These are phyloP conservation scores for Backusella luteola DNA, from an alignment of 192 early-diverging fungal genomes.

Conservation along the genomic window DNA sequence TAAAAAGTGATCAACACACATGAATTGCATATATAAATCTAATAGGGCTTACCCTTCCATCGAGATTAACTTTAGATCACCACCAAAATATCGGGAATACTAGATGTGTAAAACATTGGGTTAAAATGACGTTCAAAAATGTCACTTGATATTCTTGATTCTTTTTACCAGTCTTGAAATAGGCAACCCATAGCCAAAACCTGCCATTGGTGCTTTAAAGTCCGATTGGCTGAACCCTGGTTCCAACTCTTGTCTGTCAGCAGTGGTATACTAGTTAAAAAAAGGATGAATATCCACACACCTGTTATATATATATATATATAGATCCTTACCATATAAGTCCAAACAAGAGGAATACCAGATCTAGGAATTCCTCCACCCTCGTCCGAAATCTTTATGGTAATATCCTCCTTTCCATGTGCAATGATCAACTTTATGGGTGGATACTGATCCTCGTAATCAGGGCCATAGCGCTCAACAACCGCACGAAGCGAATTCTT, in stretches of 20 bases:
- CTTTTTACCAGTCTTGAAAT: conserved; percentile 62
- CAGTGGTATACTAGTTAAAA: background rate
- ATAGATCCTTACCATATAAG: conserved; percentile 70
- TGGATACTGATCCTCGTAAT: conserved; percentile 80
- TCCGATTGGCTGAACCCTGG: conserved; percentile 72
- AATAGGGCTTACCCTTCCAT: conserved; percentile 77
- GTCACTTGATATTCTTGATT: background rate
- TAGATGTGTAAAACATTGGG: conserved; percentile 14
- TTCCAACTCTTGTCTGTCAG: conserved; percentile 37
- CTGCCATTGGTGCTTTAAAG: conserved; percentile 78
- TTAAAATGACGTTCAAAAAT: background rate
- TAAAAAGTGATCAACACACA: background rate
- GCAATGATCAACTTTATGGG: conserved; percentile 93
- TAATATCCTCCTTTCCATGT: conserved; percentile 89
- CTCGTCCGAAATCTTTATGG: conserved; percentile 95
- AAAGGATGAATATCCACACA: too few relatives aligned
- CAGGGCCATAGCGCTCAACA: conserved; percentile 86
- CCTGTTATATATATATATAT: too few relatives aligned
- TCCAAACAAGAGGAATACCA: conserved; percentile 89
- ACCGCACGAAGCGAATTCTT: conserved; percentile 96
- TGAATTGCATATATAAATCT: background rate
- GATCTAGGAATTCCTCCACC: conserved; percentile 91
- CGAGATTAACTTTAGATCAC: conserved; percentile 87
- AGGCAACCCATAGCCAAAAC: conserved; percentile 96
- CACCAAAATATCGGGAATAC: conserved; percentile 97